A percentile compares a stretch with the other conserved stretches of the same genome.
Evolutionary conservation across 2,329 filamentous ascomycete genomes (phyloP).

Genomic region (Acrocalymma vagum): DNA sequence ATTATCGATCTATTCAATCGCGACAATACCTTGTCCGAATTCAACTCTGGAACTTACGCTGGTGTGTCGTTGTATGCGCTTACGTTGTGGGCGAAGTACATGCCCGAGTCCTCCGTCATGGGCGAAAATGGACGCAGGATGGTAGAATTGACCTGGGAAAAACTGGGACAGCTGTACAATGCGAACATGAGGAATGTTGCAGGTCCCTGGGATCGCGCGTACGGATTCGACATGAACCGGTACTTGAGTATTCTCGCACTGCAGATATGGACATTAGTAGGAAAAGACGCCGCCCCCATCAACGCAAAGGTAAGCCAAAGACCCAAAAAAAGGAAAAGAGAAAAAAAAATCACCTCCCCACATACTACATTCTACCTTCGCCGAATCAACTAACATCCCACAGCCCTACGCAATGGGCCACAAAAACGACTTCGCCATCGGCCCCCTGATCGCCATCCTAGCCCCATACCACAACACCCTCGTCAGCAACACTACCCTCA

Average conservation of each 20-base stretch:
- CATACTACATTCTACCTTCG: not conserved
- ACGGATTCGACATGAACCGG: conserved; percentile 70
- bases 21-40: conserved; percentile 67
- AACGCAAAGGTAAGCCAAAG: conserved; percentile 33
- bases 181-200: conserved; percentile 68
- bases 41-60: conserved; percentile 70
- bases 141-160: conserved; percentile 63
- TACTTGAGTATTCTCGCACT: conserved; percentile 67
- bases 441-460: conserved; percentile 65
- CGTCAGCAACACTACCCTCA: conserved; percentile 50
- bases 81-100: conserved; percentile 67
- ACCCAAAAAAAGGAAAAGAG: not conserved
- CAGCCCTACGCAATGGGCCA: conserved; percentile 66
- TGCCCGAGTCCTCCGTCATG: conserved; percentile 63
- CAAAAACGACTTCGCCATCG: conserved; percentile 66
- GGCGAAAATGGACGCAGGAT: conserved; percentile 60
- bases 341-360: not conserved
- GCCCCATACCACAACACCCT: conserved; percentile 59
- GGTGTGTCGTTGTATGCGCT: conserved; percentile 69
- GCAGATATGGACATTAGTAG: conserved; percentile 67
- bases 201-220: conserved; percentile 70
- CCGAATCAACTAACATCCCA: conserved; percentile 5
- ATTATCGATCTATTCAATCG: conserved; percentile 66
- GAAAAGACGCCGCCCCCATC: conserved; percentile 53
- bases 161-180: conserved; percentile 64